A percentile compares a stretch with the other conserved stretches of the same genome.
phyloP scores from a whole-genome alignment of 208 protist genomes.

The Herpetomonas samuelpessoai region DNA sequence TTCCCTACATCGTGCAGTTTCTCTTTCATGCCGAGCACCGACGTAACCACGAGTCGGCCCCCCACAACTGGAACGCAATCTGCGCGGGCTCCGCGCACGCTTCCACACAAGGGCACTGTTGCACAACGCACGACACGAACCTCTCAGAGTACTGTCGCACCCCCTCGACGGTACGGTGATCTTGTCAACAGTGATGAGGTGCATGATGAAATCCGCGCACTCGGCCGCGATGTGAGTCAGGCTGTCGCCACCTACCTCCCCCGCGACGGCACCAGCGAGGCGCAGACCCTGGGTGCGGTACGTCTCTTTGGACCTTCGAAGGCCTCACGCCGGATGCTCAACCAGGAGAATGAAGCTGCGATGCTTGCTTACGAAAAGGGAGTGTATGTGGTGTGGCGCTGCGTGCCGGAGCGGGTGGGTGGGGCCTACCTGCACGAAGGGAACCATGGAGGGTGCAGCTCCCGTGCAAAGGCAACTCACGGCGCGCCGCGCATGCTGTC shows the following conservation, averaged over 20 bases:
- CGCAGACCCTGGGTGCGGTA: constrained; percentile 63
- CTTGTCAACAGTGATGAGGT: constrained; percentile 62
- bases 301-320: constrained; percentile 72
- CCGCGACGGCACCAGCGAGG: constrained; percentile 55
- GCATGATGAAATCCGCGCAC: constrained; percentile 70
- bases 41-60: too few relatives aligned
- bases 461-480: neutral
- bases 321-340: constrained; percentile 58
- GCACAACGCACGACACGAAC: neutral
- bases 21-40: too few relatives aligned
- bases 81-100: too few relatives aligned
- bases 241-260: constrained; percentile 52
- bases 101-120: neutral
- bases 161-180: constrained; percentile 35
- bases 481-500: constrained; percentile 31
- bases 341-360: constrained; percentile 78
- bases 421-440: neutral
- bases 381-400: constrained; percentile 81
- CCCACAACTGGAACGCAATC: too few relatives aligned
- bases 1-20: too few relatives aligned
- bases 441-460: too few relatives aligned
- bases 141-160: neutral
- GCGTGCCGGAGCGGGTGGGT: constrained; percentile 5
- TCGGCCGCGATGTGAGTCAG: constrained; percentile 37
- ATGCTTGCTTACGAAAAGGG: constrained; percentile 55